Base-by-base conservation (phyloP, 2,329 filamentous ascomycete genomes). In the Fusarium sp. region DNA sequence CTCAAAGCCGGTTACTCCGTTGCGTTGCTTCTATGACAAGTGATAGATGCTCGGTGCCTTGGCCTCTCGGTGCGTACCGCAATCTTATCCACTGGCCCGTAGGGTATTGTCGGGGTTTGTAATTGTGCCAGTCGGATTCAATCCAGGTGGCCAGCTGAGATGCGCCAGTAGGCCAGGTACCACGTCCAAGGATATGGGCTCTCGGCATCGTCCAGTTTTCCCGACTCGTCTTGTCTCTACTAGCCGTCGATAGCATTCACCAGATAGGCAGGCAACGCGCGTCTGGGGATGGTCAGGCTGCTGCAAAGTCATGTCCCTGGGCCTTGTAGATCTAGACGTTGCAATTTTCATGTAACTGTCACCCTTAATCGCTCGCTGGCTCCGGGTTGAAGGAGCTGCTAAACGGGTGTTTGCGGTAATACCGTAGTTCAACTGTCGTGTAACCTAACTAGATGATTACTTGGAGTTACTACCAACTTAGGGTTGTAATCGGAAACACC, bases 321-420 rank as follows among this genome's bases (percentile, higher is more conserved):
- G 38, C 39, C 43, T 21, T 35, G 53, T 52, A 54, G 44, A 54
- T 35, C 47, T 41, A 5, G 24, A 35, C 33, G 31, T 50, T 46
- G 13, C 37, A 50, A 41, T 49, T 49, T 10, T 60, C 35, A 35
- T 38, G 42, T 18, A 8, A 35, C 33, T 35, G 33, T 49, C 37
- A 31, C 20, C 21, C 35, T 65, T 18, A 21, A 50, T 52, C 26
- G 44, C 24, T 48, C 56, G 35, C 42, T 46, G 20, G 46, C 46
- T 38, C 21, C 23, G 26, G 37, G 15, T 23, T 38, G 23, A 29
- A 28, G 33, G 23, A 44, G 29, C 33, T 18, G 44, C 46, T 21
- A 41, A 41, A 42, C 62, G 60, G 60, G 24, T 42, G 53, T 65
- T 66, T 69, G 49, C 38, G 58, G 58, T 37, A 43, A 47, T 63